phyloP scores from a whole-genome alignment of 108 stramenopile species.

The Ochromonas danica region DNA sequence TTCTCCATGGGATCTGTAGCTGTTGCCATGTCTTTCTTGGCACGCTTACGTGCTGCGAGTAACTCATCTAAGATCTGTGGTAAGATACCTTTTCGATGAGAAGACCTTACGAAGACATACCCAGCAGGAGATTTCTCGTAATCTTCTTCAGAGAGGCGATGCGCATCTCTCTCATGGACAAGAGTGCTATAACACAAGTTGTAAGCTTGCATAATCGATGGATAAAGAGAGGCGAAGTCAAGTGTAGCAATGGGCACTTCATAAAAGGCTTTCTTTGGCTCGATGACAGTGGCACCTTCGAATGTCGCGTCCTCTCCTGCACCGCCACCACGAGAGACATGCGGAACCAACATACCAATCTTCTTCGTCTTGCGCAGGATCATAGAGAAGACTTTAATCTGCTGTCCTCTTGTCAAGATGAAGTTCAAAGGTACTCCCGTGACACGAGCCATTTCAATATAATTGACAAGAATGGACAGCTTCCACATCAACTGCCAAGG shows the following conservation, averaged over 20 bases:
- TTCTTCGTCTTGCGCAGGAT: conserved; percentile 87
- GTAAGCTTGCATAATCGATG: conserved; percentile 99
- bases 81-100: conserved; percentile 88
- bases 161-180: conserved; percentile 68
- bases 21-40: conserved; percentile 98
- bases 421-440: conserved; percentile 95
- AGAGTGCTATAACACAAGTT: conserved; percentile 98
- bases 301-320: conserved; percentile 76
- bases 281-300: conserved; percentile 97
- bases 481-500: conserved; percentile 96
- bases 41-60: conserved; percentile 86
- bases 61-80: conserved; percentile 92
- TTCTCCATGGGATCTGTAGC: conserved; percentile 96
- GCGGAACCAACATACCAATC: conserved; percentile 85
- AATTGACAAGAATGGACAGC: conserved; percentile 93
- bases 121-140: conserved; percentile 88
- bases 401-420: conserved; percentile 92
- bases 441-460: conserved; percentile 99
- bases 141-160: conserved; percentile 60
- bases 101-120: conserved; percentile 81
- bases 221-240: conserved; percentile 98
- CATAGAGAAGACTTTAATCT: conserved; percentile 99
- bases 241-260: conserved; percentile 97
- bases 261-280: conserved; percentile 95
- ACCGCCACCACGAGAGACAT: conserved; percentile 65